phyloP scores from a whole-genome alignment of 2,329 filamentous ascomycete genomes.

The Hypomyces perniciosus region DNA sequence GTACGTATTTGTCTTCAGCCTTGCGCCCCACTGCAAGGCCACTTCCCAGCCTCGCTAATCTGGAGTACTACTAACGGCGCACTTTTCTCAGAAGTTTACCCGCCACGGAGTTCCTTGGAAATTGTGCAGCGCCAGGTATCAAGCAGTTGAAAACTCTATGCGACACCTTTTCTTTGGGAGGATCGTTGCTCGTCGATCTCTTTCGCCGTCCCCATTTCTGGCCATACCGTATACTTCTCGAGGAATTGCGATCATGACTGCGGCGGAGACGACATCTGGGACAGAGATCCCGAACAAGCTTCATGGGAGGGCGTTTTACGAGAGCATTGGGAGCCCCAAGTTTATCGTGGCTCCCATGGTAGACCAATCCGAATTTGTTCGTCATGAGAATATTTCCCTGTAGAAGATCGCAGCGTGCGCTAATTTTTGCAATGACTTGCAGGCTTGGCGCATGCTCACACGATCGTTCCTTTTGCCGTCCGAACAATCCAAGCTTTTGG shows the following conservation, averaged over 20 bases:
- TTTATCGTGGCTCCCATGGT: slow-evolving; percentile 95
- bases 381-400: slow-evolving; percentile 26
- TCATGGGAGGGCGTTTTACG: slow-evolving; percentile 83
- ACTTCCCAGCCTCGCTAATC: neutral
- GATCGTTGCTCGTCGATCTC: slow-evolving; percentile 1
- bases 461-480: slow-evolving; percentile 76
- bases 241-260: slow-evolving; percentile 28
- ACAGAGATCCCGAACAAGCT: slow-evolving; percentile 48
- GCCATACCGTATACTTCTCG: slow-evolving; percentile 9
- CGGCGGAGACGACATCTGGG: slow-evolving; percentile 16
- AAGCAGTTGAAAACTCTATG: slow-evolving; percentile 2
- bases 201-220: slow-evolving; percentile 1
- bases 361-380: slow-evolving; percentile 93
- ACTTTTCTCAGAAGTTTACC: neutral
- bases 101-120: neutral
- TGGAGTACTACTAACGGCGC: neutral
- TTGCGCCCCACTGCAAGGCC: neutral
- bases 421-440: slow-evolving; percentile 6
- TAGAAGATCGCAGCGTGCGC: neutral
- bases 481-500: slow-evolving; percentile 61
- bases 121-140: neutral
- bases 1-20: slow-evolving; percentile 1
- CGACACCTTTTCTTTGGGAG: neutral
- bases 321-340: slow-evolving; percentile 89
- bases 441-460: slow-evolving; percentile 97